Percentiles rank a stretch among this genome's conserved stretches.
These are phyloP conservation scores for Cyberlindnera americana DNA, from an alignment of 805 yeast species.

Conservation along the genomic window DNA sequence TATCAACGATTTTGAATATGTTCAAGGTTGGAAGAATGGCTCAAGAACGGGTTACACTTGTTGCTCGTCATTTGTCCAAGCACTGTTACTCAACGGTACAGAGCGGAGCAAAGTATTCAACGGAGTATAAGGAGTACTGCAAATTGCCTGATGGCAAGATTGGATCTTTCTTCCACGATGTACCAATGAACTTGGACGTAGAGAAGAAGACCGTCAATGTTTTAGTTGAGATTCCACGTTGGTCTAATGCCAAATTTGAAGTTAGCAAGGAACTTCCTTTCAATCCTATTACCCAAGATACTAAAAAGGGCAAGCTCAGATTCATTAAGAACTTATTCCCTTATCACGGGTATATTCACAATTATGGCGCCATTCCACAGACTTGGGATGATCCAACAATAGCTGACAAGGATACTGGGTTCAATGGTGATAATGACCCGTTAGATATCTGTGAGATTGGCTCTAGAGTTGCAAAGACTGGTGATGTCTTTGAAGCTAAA, in stretches of 20 bases:
- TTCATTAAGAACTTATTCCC: constrained; percentile 98
- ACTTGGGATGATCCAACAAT: constrained; percentile 44
- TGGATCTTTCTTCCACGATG: constrained; percentile 80
- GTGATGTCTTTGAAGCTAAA: constrained; percentile 82
- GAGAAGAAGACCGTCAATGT: constrained; percentile 83
- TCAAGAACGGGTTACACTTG: constrained; percentile 1
- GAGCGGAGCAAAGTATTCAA: constrained; percentile 38
- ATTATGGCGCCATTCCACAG: constrained; percentile 98
- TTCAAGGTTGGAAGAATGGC: constrained; percentile 8
- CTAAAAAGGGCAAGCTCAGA: constrained; percentile 94
- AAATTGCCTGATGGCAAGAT: constrained; percentile 39
- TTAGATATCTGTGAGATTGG: constrained; percentile 85
- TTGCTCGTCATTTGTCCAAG: constrained; percentile 1
- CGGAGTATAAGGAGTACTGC: constrained; percentile 42
- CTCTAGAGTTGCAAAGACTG: constrained; percentile 57
- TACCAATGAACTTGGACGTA: constrained; percentile 90
- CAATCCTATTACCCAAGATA: constrained; percentile 96
- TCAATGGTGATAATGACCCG: constrained; percentile 80
- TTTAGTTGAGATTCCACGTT: constrained; percentile 97
- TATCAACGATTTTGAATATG: constrained; percentile 1
- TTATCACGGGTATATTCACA: constrained; percentile 97
- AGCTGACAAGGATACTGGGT: constrained; percentile 62
- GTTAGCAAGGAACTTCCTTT: constrained; percentile 78
- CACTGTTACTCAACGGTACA: constrained; percentile 27
- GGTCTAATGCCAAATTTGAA: constrained; percentile 97